Base-by-base conservation (phyloP, 768 basidiomycete genomes). In the Tylopilus felleus region DNA sequence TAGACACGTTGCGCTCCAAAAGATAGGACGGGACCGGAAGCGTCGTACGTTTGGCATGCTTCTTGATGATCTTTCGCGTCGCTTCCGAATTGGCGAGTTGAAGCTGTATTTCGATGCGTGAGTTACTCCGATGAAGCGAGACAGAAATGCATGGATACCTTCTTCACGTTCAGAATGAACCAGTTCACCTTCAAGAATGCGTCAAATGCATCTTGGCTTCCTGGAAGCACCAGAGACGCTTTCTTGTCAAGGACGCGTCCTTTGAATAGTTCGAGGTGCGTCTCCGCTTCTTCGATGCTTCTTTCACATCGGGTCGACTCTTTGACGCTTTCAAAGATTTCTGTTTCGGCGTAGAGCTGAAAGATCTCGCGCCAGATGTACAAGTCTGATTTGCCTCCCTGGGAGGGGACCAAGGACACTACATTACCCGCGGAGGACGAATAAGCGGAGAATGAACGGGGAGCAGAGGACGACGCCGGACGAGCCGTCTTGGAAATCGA, bases 281-380 rank as follows among this genome's bases (percentile, higher is more conserved):
- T 69, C 68, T 93, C 90, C 8, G 82, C 78, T 50, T 93, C 88
- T 51, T 90, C 83, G 5, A 84, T 70, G 17, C 78, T 74, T 29
- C 84, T 75, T 60, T 93, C 88, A 1, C 90, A 90, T 5, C 85
- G 69, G 44, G 77, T 74, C 1, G 76, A 64, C 67, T 94, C 93
- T 14, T 75, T 68, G 12, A 82, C 68, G 33, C 80, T 81, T 66
- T 95, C 93, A 61, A 96, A 97, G 1, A 97, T 81, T 61, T 94
- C 88, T 0, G 83, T 75, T 60, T 96, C 93, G 45, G 88, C 77
- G 69, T 96, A 97, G 3, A 95, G 71, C 53, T 85, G 84, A 64
- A 98, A 96, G 28, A 97, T 86, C 70, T 92, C 85, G 22, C 95
- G 76, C 95, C 95, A 97, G 7, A 83, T 78, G 65, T 90, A 93